These are phyloP conservation scores for Huntiella decipiens DNA, from an alignment of 2,329 filamentous ascomycete species.

Conservation along the genomic window DNA sequence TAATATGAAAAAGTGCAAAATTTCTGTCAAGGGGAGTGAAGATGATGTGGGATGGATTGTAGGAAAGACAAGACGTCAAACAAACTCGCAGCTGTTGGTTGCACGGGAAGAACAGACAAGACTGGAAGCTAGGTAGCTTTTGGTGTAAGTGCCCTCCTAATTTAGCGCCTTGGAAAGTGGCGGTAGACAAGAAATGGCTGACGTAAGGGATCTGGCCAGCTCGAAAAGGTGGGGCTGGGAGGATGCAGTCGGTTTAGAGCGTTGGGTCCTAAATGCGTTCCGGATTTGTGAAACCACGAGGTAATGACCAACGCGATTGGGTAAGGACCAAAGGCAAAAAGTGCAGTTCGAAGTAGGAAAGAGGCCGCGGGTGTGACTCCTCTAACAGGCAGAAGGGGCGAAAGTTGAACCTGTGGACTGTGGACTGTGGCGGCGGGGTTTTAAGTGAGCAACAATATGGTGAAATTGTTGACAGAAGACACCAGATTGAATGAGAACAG, in stretches of 20 bases:
- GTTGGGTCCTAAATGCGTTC: slow-evolving; percentile 2
- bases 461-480: too few relatives aligned
- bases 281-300: slow-evolving; percentile 6
- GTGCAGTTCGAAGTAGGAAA: neutral
- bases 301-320: slow-evolving; percentile 10
- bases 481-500: neutral
- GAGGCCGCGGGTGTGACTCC: neutral
- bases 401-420: neutral
- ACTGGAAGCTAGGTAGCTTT: too few relatives aligned
- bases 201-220: slow-evolving; percentile 3
- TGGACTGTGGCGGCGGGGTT: too few relatives aligned
- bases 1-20: neutral
- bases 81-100: neutral
- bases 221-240: neutral
- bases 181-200: neutral
- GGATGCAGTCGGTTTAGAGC: slow-evolving; percentile 1
- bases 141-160: slow-evolving; percentile 2
- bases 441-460: too few relatives aligned
- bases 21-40: neutral
- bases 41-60: too few relatives aligned
- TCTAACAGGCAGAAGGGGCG: neutral
- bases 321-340: slow-evolving; percentile 3
- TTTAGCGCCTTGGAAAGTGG: neutral
- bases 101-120: neutral
- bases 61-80: neutral